Percentiles rank a stretch among this genome's conserved stretches.
These are phyloP conservation scores for Pseudopyrenochaeta lycopersici DNA, from an alignment of 2,329 filamentous ascomycete species.

Conservation along the genomic window DNA sequence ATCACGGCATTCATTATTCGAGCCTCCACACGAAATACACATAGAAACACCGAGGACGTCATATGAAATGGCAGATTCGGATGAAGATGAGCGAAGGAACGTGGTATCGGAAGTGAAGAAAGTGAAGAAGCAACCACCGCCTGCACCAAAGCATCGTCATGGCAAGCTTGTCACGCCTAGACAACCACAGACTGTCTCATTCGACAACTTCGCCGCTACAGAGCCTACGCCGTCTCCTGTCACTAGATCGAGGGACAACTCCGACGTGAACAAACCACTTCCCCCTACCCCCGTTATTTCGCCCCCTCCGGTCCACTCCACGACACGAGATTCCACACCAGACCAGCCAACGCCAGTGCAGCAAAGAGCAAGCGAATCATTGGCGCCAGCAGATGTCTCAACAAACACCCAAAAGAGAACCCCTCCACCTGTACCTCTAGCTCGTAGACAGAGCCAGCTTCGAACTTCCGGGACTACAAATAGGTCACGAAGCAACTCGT, in stretches of 20 bases:
- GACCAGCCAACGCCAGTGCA: conserved; percentile 20
- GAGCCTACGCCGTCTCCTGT: conserved; percentile 31
- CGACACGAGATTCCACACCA: conserved; percentile 30
- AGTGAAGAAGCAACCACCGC: conserved; percentile 74
- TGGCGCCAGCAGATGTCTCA: conserved; percentile 28
- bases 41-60: conserved; percentile 66
- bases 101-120: conserved; percentile 47
- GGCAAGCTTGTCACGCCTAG: conserved; percentile 73
- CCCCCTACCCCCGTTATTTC: conserved; percentile 60
- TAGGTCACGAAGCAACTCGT: conserved; percentile 48
- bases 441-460: conserved; percentile 48
- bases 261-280: conserved; percentile 70
- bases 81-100: conserved; percentile 55
- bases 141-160: conserved; percentile 74
- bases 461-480: conserved; percentile 36
- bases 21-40: conserved; percentile 55
- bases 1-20: conserved; percentile 67
- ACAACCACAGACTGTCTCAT: conserved; percentile 51
- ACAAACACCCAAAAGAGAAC: conserved; percentile 40
- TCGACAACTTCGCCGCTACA: conserved; percentile 41
- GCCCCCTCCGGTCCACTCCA: conserved; percentile 27
- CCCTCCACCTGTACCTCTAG: conserved; percentile 46
- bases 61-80: conserved; percentile 64
- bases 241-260: conserved; percentile 43
- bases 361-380: conserved; percentile 19